Conservation (phyloP, 2,329 filamentous ascomycete genomes). For the Colletotrichum karsti region DNA sequence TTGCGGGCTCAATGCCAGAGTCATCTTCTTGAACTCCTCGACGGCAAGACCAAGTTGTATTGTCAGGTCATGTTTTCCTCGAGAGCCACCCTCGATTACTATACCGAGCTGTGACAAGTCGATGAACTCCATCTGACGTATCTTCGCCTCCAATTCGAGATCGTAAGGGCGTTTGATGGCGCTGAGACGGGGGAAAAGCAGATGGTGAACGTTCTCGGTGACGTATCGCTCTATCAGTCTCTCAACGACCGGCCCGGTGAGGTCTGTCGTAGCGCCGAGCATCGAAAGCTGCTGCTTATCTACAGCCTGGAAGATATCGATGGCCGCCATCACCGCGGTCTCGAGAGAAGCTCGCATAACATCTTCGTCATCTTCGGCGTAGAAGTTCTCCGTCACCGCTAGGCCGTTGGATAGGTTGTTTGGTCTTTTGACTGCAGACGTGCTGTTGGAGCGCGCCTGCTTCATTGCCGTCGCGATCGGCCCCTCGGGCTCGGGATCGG, state of each 20-base stretch:
- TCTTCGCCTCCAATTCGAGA: conserved; percentile 86
- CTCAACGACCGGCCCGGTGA: conserved; percentile 92
- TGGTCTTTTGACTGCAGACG: conserved; percentile 39
- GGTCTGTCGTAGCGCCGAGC: conserved; percentile 89
- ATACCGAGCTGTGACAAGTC: conserved; percentile 97
- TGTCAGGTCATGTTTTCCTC: conserved; percentile 83
- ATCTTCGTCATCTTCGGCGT: conserved; percentile 90
- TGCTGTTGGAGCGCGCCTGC: conserved; percentile 62
- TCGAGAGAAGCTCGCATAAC: conserved; percentile 89
- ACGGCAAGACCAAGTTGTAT: conserved; percentile 80
- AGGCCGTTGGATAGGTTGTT: conserved; percentile 45
- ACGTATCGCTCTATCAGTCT: conserved; percentile 95
- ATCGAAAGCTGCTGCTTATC: conserved; percentile 95
- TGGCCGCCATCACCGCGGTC: conserved; percentile 90
- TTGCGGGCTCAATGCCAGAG: conserved; percentile 79
- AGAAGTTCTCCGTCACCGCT: conserved; percentile 70
- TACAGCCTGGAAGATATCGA: conserved; percentile 94
- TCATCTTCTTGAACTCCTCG: conserved; percentile 89
- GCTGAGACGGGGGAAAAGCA: conserved; percentile 85
- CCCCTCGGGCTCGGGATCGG: conserved; percentile 66
- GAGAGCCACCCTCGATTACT: conserved; percentile 78
- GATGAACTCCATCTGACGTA: conserved; percentile 91
- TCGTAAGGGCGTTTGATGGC: conserved; percentile 84
- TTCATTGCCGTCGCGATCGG: conserved; percentile 64
- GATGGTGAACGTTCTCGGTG: conserved; percentile 89